Evolutionary conservation across 1,284 basidiomycete species (phyloP).

Genomic region (Cutaneotrichosporon cyanovorans): DNA sequence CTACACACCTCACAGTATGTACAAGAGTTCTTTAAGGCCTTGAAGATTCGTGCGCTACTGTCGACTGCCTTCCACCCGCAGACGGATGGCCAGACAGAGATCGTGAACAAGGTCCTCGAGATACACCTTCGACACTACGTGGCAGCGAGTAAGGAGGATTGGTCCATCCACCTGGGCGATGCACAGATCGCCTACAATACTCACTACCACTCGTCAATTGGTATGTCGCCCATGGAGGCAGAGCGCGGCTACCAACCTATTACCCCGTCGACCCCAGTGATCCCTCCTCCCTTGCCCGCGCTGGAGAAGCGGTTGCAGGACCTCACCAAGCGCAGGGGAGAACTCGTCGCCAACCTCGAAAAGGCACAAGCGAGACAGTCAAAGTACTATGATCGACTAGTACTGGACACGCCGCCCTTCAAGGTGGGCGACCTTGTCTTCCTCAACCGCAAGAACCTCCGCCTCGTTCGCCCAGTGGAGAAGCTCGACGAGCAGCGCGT

Average conservation of each 20-base stretch:
- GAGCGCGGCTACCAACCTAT: slow-evolving; percentile 42
- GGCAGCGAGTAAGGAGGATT: slow-evolving; percentile 47
- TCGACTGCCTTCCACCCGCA: slow-evolving; percentile 28
- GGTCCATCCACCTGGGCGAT: slow-evolving; percentile 25
- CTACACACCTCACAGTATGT: slow-evolving; percentile 12
- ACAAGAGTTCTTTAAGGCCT: not conserved
- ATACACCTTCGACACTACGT: slow-evolving; percentile 23
- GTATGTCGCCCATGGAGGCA: slow-evolving; percentile 47
- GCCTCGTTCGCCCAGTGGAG: slow-evolving; percentile 41
- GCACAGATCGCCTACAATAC: slow-evolving; percentile 51
- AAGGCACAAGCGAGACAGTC: not conserved
- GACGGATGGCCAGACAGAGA: slow-evolving; percentile 27
- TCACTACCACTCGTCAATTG: slow-evolving; percentile 36
- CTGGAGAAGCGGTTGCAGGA: too few relatives aligned
- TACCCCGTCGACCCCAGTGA: not conserved
- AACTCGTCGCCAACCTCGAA: not conserved
- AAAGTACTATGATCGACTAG: not conserved
- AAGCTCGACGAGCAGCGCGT: slow-evolving; percentile 45
- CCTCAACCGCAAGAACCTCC: slow-evolving; percentile 42
- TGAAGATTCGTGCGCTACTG: not conserved
- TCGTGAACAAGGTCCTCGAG: slow-evolving; percentile 22
- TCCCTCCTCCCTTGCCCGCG: not conserved
- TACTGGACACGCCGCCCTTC: too few relatives aligned
- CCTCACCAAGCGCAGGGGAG: too few relatives aligned
- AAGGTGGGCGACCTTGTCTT: slow-evolving; percentile 41